Evolutionary conservation across 768 basidiomycete genomes (phyloP).

Genomic region (Thelephora aurantiotincta): DNA sequence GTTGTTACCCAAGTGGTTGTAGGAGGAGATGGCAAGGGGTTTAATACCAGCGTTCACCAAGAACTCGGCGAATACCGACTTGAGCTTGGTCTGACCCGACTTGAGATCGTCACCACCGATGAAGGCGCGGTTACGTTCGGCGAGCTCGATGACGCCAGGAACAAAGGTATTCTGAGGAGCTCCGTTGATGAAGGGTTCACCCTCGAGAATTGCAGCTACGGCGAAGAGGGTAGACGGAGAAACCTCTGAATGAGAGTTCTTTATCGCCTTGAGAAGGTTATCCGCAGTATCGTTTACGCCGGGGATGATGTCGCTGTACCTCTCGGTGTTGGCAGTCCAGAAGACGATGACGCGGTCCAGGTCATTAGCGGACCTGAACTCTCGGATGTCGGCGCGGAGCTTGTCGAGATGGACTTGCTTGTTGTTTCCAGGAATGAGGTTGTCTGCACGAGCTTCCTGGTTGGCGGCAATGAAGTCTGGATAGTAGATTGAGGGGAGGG

Average conservation of each 20-base stretch:
- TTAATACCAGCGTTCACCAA: slow-evolving; percentile 98
- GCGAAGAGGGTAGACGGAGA: slow-evolving; percentile 95
- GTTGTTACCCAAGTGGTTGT: slow-evolving; percentile 99
- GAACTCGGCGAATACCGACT: slow-evolving; percentile 95
- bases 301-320: slow-evolving; percentile 87
- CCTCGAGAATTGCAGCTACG: slow-evolving; percentile 89
- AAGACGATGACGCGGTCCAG: slow-evolving; percentile 88
- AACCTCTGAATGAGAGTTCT: slow-evolving; percentile 80
- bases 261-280: slow-evolving; percentile 71
- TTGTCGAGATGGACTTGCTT: slow-evolving; percentile 89
- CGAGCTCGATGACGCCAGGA: slow-evolving; percentile 85
- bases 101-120: slow-evolving; percentile 98
- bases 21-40: slow-evolving; percentile 90
- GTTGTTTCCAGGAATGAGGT: slow-evolving; percentile 71
- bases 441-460: slow-evolving; percentile 93
- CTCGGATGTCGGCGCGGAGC: slow-evolving; percentile 85
- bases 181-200: slow-evolving; percentile 91
- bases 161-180: slow-evolving; percentile 99
- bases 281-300: slow-evolving; percentile 94
- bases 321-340: slow-evolving; percentile 99
- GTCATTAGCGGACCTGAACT: slow-evolving; percentile 72
- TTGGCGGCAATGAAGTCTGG: slow-evolving; percentile 97
- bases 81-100: slow-evolving; percentile 95
- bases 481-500: slow-evolving; percentile 92
- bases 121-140: slow-evolving; percentile 80